A percentile compares a stretch with the other conserved stretches of the same genome.
These are phyloP conservation scores for Helicostylum pulchrum DNA, from an alignment of 192 early-diverging fungal species.

Conservation along the genomic window DNA sequence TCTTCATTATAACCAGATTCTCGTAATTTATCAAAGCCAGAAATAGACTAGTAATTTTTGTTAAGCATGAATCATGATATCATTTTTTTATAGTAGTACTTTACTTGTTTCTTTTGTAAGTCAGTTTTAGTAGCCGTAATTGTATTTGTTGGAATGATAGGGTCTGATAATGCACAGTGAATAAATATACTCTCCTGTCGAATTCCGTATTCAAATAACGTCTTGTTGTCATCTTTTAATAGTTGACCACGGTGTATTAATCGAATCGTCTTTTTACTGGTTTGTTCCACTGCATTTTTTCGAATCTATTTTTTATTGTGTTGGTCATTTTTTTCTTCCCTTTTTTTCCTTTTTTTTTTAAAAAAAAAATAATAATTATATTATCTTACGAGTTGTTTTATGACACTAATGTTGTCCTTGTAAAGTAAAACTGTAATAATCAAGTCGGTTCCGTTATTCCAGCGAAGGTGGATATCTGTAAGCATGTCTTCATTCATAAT, in stretches of 20 bases:
- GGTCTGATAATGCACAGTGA: slow-evolving; percentile 48
- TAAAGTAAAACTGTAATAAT: slow-evolving; percentile 6
- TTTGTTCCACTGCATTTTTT: slow-evolving; percentile 21
- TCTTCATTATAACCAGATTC: slow-evolving; percentile 57
- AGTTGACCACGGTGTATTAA: slow-evolving; percentile 49
- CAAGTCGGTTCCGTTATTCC: slow-evolving; percentile 32
- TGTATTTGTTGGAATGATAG: slow-evolving; percentile 12
- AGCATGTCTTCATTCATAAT: background rate
- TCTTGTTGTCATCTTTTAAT: slow-evolving; percentile 23
- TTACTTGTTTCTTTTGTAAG: slow-evolving; percentile 12
- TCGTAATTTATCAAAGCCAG: slow-evolving; percentile 51
- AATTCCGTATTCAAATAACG: slow-evolving; percentile 30
- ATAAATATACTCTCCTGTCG: slow-evolving; percentile 36
- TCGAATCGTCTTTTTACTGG: slow-evolving; percentile 42
- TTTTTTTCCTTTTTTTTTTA: no score
- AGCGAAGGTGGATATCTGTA: slow-evolving; percentile 35
- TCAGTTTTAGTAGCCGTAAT: background rate
- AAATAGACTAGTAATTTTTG: slow-evolving; percentile 28
- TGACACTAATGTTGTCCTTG: slow-evolving; percentile 27
- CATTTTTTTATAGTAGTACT: background rate
- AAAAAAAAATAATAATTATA: no score
- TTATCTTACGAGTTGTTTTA: slow-evolving; percentile 41
- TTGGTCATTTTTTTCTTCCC: no score
- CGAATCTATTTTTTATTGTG: slow-evolving; percentile 31
- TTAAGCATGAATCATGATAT: background rate